Conservation (phyloP, 495 filamentous ascomycete species). For the Bryoglossum gracile region DNA sequence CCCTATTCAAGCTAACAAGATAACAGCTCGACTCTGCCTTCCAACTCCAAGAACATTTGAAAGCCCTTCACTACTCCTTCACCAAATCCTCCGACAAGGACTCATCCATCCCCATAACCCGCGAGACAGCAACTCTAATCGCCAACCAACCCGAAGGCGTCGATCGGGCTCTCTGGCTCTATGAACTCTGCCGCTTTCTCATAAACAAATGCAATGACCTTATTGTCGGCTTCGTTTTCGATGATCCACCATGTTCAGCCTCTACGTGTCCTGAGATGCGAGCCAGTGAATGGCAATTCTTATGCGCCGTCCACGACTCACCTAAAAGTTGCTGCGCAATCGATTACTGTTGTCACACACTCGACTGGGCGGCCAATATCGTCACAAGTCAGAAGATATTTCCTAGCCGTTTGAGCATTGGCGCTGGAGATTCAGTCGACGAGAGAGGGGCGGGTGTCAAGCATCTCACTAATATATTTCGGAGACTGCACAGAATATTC, state of each 20-base stretch:
- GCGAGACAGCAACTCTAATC: slow-evolving; percentile 62
- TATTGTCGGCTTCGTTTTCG: slow-evolving; percentile 85
- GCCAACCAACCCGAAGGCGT: slow-evolving; percentile 71
- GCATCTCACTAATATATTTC: slow-evolving; percentile 88
- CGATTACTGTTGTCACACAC: slow-evolving; percentile 96
- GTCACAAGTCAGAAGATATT: slow-evolving; percentile 88
- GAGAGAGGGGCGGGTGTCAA: slow-evolving; percentile 63
- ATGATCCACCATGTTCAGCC: slow-evolving; percentile 77
- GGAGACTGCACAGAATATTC: slow-evolving; percentile 90
- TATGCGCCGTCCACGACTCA: slow-evolving; percentile 93
- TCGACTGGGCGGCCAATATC: slow-evolving; percentile 91
- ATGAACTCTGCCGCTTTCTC: slow-evolving; percentile 92
- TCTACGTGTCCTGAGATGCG: slow-evolving; percentile 95
- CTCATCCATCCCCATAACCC: slow-evolving; percentile 58
- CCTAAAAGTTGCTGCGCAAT: slow-evolving; percentile 96
- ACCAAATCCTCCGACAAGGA: slow-evolving; percentile 56
- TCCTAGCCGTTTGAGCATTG: slow-evolving; percentile 74
- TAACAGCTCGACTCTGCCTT: slow-evolving; percentile 85
- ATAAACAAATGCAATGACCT: slow-evolving; percentile 88
- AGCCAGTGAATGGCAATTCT: slow-evolving; percentile 96
- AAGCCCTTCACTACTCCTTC: slow-evolving; percentile 76
- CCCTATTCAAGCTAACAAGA: slow-evolving; percentile 3
- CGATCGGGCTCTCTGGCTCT: slow-evolving; percentile 87
- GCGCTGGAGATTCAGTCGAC: slow-evolving; percentile 39
- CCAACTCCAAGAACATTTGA: slow-evolving; percentile 96